phyloP scores from a whole-genome alignment of 1,284 basidiomycete genomes.

The Cryptococcus wingfieldii region DNA sequence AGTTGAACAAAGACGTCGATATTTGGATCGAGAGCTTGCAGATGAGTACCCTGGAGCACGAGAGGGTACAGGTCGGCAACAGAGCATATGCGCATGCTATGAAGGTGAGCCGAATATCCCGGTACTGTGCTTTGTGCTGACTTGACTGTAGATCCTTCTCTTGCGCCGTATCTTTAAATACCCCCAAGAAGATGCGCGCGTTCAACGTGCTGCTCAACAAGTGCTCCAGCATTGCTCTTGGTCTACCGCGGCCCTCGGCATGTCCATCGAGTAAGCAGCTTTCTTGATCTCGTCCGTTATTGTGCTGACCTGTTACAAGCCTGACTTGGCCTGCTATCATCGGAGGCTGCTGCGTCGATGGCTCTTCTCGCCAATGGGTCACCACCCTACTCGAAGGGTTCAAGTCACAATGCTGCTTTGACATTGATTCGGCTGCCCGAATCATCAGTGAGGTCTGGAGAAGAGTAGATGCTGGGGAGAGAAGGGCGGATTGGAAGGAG shows the following conservation, averaged over 20 bases:
- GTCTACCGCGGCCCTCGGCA: conserved; percentile 42
- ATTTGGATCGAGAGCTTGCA: conserved; percentile 44
- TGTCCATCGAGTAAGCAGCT: conserved; percentile 44
- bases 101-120: conserved; percentile 36
- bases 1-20: conserved; percentile 44
- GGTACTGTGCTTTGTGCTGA: not conserved
- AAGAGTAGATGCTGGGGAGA: conserved; percentile 29
- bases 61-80: conserved; percentile 49
- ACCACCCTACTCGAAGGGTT: conserved; percentile 51
- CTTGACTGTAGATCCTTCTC: conserved; percentile 50
- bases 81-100: conserved; percentile 48
- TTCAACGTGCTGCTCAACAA: conserved; percentile 45
- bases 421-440: conserved; percentile 54
- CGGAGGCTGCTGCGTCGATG: conserved; percentile 51
- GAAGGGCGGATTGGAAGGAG: conserved; percentile 42
- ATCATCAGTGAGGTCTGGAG: conserved; percentile 53
- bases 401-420: conserved; percentile 54
- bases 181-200: conserved; percentile 45
- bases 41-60: conserved; percentile 41
- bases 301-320: conserved; percentile 23
- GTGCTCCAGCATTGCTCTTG: conserved; percentile 43
- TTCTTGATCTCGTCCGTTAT: not conserved
- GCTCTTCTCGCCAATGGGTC: conserved; percentile 48
- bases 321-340: conserved; percentile 54
- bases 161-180: conserved; percentile 52